Conservation (phyloP, 257 asterid genomes). For the Orobanche coerulescens region DNA sequence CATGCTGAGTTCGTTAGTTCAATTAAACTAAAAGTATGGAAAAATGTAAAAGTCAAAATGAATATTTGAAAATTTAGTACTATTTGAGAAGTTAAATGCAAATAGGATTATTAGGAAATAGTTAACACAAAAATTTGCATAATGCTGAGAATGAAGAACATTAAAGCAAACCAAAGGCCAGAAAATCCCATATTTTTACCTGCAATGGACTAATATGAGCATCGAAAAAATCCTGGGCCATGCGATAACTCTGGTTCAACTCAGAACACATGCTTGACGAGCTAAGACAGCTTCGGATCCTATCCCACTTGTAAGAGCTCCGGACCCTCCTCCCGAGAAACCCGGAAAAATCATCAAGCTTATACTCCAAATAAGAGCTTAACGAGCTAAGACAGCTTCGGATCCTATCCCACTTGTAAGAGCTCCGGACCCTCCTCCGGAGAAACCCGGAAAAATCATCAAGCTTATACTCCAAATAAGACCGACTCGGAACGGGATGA, state of each 20-base stretch:
- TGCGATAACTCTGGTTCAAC: slow-evolving; percentile 64
- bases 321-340: slow-evolving; percentile 62
- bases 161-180: neutral
- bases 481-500: slow-evolving; percentile 60
- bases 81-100: too few relatives aligned
- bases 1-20: neutral
- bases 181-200: slow-evolving; percentile 29
- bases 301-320: slow-evolving; percentile 75
- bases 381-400: slow-evolving; percentile 62
- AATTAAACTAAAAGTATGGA: too few relatives aligned
- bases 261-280: slow-evolving; percentile 57
- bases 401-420: slow-evolving; percentile 84
- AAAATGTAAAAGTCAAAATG: too few relatives aligned
- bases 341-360: slow-evolving; percentile 55
- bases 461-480: slow-evolving; percentile 62
- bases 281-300: slow-evolving; percentile 64
- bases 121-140: too few relatives aligned
- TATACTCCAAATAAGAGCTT: slow-evolving; percentile 68
- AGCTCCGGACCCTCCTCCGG: slow-evolving; percentile 49
- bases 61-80: too few relatives aligned
- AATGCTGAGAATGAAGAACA: too few relatives aligned
- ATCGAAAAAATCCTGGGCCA: slow-evolving; percentile 92
- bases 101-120: too few relatives aligned
- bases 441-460: slow-evolving; percentile 67
- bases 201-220: slow-evolving; percentile 73